Base-by-base conservation (phyloP, 2,329 filamentous ascomycete species). In the Pyrenophora teres region DNA sequence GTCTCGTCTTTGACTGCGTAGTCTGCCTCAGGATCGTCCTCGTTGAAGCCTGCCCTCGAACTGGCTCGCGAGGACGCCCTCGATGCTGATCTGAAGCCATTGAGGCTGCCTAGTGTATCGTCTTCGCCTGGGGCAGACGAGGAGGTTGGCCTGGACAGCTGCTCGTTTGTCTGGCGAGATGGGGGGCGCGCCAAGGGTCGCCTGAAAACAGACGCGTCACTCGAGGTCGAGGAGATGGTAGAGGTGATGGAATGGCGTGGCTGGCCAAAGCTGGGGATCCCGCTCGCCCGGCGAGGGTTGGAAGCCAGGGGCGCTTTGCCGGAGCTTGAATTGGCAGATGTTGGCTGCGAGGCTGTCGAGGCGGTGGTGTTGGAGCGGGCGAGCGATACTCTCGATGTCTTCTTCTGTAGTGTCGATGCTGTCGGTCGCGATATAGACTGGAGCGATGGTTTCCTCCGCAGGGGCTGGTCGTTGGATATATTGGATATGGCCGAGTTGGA, bases 71-170 rank as follows among this genome's bases (percentile, higher is more conserved):
- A 79, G 3, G 75, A 74, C 4, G 69, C 70, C 13, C 68, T 44
- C n/a, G 77, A 79, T 7, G 74, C 71, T 8, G 76, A 70, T 13
- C 73, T 69, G 52, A 79, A 78, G 46, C 68, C 74, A 50, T 75
- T 70, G 27, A 80, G 55, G 18, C 75, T 73, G 35, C 74, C 74
- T 30, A 79, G 62, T 48, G 70, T 69, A 59, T 79, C 77, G 23
- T 75, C 66, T 58, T 72, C 48, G 46, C 25, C 43, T 30, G 56
- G 46, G 18, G 46, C 60, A 6, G 55, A 51, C 7, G 53, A 41
- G 12, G 55, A 37, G 12, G 51, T 31, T 2, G 58, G 51, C 21
- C 62, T 65, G 3, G 63, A 56, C 15, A 15, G 15, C 6, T 57
- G 52, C 6, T 56, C 52, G 47, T 55, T 62, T 15, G 60, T 46